phyloP scores from a whole-genome alignment of 306 rosid genomes.

The Casuarina equisetifolia region DNA sequence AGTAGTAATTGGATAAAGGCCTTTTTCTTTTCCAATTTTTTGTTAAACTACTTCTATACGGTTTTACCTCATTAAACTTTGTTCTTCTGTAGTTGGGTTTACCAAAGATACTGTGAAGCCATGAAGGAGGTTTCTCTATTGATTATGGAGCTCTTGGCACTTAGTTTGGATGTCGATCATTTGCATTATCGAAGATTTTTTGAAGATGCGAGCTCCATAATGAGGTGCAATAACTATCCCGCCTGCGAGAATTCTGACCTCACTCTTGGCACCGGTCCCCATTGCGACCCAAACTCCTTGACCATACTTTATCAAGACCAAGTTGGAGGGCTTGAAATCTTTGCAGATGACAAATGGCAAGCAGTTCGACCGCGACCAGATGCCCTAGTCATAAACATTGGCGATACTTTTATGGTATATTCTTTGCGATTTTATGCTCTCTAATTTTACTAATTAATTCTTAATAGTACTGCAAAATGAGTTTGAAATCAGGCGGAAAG shows the following conservation, averaged over 20 bases:
- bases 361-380: slow-evolving; percentile 60
- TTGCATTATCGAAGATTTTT: slow-evolving; percentile 45
- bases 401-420: slow-evolving; percentile 75
- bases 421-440: neutral
- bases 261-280: slow-evolving; percentile 82
- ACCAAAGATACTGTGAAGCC: slow-evolving; percentile 68
- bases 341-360: slow-evolving; percentile 54
- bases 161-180: slow-evolving; percentile 66
- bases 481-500: neutral
- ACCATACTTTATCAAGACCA: slow-evolving; percentile 84
- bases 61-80: neutral
- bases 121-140: slow-evolving; percentile 44
- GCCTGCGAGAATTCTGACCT: slow-evolving; percentile 53
- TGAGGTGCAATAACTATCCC: slow-evolving; percentile 82
- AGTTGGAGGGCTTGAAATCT: slow-evolving; percentile 74
- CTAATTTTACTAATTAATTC: neutral
- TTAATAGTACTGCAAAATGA: too few species aligned
- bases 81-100: slow-evolving; percentile 46
- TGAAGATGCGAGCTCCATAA: slow-evolving; percentile 66
- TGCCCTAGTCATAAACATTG: slow-evolving; percentile 70
- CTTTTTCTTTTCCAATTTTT: too few species aligned
- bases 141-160: slow-evolving; percentile 66
- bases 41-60: too few species aligned
- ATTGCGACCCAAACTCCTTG: slow-evolving; percentile 74
- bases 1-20: too few species aligned